These are phyloP conservation scores for Globisporangium polare DNA, from an alignment of 352 stramenopile species.

Conservation along the genomic window DNA sequence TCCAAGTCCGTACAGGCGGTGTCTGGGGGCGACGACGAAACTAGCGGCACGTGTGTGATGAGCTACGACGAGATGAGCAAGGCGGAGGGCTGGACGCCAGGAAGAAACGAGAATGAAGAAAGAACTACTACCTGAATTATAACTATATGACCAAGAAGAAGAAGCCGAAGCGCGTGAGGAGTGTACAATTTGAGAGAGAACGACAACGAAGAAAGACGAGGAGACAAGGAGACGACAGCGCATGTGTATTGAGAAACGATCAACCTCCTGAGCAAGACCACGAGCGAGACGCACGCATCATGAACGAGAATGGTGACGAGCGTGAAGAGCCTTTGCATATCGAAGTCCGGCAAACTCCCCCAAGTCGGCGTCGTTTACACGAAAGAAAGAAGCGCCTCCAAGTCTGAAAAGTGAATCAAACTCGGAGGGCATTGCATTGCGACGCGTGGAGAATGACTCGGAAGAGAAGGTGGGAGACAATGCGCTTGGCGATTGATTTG, in stretches of 20 bases:
- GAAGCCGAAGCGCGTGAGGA: not conserved
- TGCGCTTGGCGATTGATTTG: not conserved
- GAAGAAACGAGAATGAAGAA: conserved; percentile 1
- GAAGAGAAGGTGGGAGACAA: not conserved
- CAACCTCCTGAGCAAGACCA: not conserved
- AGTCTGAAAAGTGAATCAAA: too few species aligned
- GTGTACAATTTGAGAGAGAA: conserved; percentile 11
- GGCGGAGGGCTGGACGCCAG: not conserved
- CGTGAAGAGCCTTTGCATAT: not conserved
- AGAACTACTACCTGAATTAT: conserved; percentile 8
- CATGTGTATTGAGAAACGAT: not conserved
- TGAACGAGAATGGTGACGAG: not conserved
- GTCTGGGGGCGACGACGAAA: too few species aligned
- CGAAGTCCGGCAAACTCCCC: not conserved
- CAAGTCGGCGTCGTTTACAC: not conserved
- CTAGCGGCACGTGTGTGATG: not conserved
- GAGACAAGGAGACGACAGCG: not conserved
- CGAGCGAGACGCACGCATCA: not conserved
- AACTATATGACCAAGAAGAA: conserved; percentile 6
- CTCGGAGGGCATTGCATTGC: too few species aligned
- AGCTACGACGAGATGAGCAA: not conserved
- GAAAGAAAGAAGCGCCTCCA: not conserved
- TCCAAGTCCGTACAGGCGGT: too few species aligned
- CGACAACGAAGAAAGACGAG: not conserved
- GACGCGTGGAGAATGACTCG: too few species aligned